phyloP scores from a whole-genome alignment of 495 filamentous ascomycete species.

The Apiosordaria backusii region DNA sequence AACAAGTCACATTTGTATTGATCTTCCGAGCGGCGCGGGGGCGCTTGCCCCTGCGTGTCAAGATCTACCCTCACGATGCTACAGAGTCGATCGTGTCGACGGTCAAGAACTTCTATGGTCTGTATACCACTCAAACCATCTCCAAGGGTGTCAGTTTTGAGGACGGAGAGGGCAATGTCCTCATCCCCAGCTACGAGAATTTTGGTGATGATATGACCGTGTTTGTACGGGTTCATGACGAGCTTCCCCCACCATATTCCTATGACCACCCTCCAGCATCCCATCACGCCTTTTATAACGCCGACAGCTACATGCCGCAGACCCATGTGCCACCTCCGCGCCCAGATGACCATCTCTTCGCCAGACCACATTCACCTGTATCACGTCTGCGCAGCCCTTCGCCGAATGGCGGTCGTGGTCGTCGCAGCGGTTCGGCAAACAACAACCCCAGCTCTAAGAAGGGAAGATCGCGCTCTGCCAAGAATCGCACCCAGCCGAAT shows the following conservation, averaged over 20 bases:
- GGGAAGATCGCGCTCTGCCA: slow-evolving; percentile 61
- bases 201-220: slow-evolving; percentile 84
- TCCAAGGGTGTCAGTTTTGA: slow-evolving; percentile 84
- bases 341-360: slow-evolving; percentile 49
- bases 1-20: slow-evolving; percentile 82
- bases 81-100: slow-evolving; percentile 95
- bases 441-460: slow-evolving; percentile 54
- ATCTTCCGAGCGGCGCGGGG: slow-evolving; percentile 71
- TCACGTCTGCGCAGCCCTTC: slow-evolving; percentile 80
- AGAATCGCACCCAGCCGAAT: slow-evolving; percentile 68
- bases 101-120: slow-evolving; percentile 95
- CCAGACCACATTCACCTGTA: slow-evolving; percentile 61
- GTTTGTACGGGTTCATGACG: slow-evolving; percentile 80
- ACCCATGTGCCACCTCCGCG: slow-evolving; percentile 49
- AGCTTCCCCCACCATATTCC: slow-evolving; percentile 43
- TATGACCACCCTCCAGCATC: slow-evolving; percentile 39
- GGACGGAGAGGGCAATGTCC: slow-evolving; percentile 75
- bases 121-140: slow-evolving; percentile 65
- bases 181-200: slow-evolving; percentile 95
- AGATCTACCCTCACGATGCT: slow-evolving; percentile 87
- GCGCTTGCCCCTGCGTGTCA: slow-evolving; percentile 83
- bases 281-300: slow-evolving; percentile 27
- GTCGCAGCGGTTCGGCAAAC: slow-evolving; percentile 72
- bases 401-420: slow-evolving; percentile 65
- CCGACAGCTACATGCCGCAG: slow-evolving; percentile 31